phyloP scores from a whole-genome alignment of 768 basidiomycete genomes.

The Dioszegia hungarica region DNA sequence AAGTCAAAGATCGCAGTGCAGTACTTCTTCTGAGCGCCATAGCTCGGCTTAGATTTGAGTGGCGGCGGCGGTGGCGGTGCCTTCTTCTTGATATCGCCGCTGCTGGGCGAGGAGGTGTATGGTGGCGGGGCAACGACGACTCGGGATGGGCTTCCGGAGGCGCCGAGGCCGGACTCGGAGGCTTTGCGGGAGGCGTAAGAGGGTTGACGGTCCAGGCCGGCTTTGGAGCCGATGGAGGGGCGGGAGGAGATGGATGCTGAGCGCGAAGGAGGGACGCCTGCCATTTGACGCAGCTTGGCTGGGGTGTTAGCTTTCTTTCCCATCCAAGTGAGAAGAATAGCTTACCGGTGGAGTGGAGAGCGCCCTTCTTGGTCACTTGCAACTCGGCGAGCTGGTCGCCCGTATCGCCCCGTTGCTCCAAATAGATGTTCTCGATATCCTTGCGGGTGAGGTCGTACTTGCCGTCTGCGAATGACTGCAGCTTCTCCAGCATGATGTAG shows the following conservation, averaged over 20 bases:
- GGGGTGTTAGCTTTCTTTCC: conserved; percentile 7
- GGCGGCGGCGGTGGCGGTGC: conserved; percentile 90
- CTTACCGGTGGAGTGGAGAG: conserved; percentile 65
- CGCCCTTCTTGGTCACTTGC: conserved; percentile 61
- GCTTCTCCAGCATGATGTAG: conserved; percentile 90
- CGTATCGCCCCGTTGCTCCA: conserved; percentile 75
- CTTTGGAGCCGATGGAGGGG: conserved; percentile 17
- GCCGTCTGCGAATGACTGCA: conserved; percentile 72
- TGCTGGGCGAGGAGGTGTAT: conserved; percentile 51
- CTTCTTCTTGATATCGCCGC: conserved; percentile 58
- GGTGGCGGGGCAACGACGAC: conserved; percentile 53
- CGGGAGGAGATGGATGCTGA: conserved; percentile 17
- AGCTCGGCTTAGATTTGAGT: conserved; percentile 79
- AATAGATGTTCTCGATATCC: conserved; percentile 72
- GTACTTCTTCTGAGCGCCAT: conserved; percentile 56
- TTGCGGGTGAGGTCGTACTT: conserved; percentile 68
- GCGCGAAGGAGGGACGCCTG: conserved; percentile 17
- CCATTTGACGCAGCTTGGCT: conserved; percentile 36
- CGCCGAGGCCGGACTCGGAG: conserved; percentile 5
- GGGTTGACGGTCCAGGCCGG: conserved; percentile 54
- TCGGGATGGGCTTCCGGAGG: conserved; percentile 26
- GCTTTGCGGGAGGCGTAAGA: conserved; percentile 16
- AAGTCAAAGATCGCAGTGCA: conserved; percentile 95
- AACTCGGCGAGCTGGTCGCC: conserved; percentile 72
- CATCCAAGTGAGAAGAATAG: conserved; percentile 15